These are phyloP conservation scores for Verbascum thapsus DNA, from an alignment of 257 asterid species.

Conservation along the genomic window DNA sequence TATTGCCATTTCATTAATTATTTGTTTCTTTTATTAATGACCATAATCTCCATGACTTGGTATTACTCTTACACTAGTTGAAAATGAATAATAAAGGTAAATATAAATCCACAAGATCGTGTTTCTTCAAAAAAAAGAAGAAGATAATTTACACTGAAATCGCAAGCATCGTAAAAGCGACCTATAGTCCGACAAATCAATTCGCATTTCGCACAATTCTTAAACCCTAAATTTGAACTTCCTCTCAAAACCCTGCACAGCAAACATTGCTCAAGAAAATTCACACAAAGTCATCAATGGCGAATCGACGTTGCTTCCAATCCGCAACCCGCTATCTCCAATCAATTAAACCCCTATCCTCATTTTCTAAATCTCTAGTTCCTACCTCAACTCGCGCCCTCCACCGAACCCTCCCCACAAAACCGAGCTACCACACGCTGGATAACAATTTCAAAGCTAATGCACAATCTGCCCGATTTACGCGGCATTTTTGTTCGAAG, in stretches of 20 bases:
- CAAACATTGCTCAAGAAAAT: constrained; percentile 1
- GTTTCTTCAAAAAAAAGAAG: too few relatives aligned
- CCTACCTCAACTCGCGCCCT: constrained; percentile 29
- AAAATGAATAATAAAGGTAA: too few relatives aligned
- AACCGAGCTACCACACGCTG: constrained; percentile 27
- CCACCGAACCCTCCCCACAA: constrained; percentile 28
- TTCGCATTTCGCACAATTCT: not conserved
- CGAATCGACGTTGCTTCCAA: constrained; percentile 66
- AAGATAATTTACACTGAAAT: not conserved
- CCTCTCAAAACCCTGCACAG: constrained; percentile 31
- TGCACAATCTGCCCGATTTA: constrained; percentile 24
- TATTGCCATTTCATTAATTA: too few relatives aligned
- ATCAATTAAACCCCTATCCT: constrained; percentile 35
- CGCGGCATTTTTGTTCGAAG: constrained; percentile 43
- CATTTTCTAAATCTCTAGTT: constrained; percentile 31
- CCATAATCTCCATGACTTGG: too few relatives aligned
- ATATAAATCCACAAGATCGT: too few relatives aligned
- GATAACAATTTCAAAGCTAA: constrained; percentile 10
- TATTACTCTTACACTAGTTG: too few relatives aligned
- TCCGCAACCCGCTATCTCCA: constrained; percentile 40
- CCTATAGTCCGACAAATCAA: not conserved
- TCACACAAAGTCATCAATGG: constrained; percentile 52
- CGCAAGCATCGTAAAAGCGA: not conserved
- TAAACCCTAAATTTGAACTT: constrained; percentile 44
- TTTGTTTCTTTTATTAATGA: too few relatives aligned